A percentile compares a stretch with the other conserved stretches of the same genome.
phyloP scores from a whole-genome alignment of 192 early-diverging fungal species.

The Dispira parvispora region DNA sequence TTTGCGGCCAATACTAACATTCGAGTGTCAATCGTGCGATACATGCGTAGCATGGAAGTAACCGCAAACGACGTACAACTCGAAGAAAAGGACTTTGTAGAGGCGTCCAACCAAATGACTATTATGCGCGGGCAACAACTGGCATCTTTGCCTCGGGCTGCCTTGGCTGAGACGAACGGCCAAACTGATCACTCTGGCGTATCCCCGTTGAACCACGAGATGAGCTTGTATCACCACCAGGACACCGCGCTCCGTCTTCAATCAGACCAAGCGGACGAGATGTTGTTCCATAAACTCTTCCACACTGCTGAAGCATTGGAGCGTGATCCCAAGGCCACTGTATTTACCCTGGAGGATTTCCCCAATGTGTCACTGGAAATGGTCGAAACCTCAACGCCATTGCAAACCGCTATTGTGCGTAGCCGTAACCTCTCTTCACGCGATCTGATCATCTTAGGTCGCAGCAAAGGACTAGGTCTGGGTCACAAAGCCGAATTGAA shows the following conservation, averaged over 20 bases:
- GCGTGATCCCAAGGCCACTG: constrained; percentile 10
- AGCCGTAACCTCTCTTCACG: constrained; percentile 14
- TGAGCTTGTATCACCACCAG: constrained; percentile 10
- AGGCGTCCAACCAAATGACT: constrained; percentile 10
- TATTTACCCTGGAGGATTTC: constrained; percentile 5
- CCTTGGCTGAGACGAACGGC: neutral
- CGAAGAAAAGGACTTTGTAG: neutral
- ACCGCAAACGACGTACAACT: neutral
- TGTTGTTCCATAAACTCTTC: constrained; percentile 15
- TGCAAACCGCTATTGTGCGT: constrained; percentile 21
- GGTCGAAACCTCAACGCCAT: constrained; percentile 19
- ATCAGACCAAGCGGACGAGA: constrained; percentile 13
- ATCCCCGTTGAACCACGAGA: constrained; percentile 8
- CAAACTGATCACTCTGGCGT: neutral
- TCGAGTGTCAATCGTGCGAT: neutral
- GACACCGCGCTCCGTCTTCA: constrained; percentile 9
- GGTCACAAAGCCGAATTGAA: neutral
- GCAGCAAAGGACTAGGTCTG: constrained; percentile 1
- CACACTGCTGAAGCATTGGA: constrained; percentile 11
- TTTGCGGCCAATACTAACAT: constrained; percentile 22
- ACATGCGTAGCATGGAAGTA: neutral
- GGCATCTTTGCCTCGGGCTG: neutral
- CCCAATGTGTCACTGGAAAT: constrained; percentile 22
- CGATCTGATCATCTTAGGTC: constrained; percentile 23
- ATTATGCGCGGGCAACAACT: neutral